Conservation (phyloP, 768 basidiomycete genomes). For the Lactarius quietus region DNA sequence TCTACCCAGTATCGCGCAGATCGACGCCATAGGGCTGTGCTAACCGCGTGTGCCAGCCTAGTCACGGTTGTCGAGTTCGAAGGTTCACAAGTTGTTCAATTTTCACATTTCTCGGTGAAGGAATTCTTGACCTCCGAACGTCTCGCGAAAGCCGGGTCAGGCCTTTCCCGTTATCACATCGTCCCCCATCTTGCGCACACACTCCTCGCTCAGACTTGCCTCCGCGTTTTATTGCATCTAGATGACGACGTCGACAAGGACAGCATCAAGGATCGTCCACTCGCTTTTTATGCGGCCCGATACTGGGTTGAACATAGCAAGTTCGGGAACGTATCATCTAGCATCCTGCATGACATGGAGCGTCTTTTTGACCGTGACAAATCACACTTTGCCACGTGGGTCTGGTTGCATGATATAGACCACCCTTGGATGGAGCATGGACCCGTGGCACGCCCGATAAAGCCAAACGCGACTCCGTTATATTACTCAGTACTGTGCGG, state of each 20-base stretch:
- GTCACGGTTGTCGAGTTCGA: neutral
- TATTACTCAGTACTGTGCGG: slow-evolving; percentile 2
- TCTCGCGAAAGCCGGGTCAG: neutral
- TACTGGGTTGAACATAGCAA: neutral
- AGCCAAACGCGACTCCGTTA: neutral
- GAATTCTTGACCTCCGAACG: neutral
- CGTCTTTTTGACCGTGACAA: neutral
- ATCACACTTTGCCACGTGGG: neutral
- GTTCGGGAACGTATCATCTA: neutral
- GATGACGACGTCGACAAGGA: neutral
- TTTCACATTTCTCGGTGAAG: neutral
- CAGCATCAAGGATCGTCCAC: neutral
- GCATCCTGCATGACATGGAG: neutral
- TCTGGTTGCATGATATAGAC: neutral
- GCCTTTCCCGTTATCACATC: neutral
- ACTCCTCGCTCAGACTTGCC: neutral
- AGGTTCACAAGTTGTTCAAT: neutral
- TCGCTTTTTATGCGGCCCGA: neutral
- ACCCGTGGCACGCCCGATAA: neutral
- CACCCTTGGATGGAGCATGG: neutral
- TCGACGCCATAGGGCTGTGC: neutral
- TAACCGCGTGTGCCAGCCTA: neutral
- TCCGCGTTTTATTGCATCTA: neutral
- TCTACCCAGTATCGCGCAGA: neutral
- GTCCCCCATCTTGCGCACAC: neutral